Evolutionary conservation across 2,329 filamentous ascomycete genomes (phyloP), one percentile per base, ranked within the genome.

Genomic region (Catunica adiposa): DNA sequence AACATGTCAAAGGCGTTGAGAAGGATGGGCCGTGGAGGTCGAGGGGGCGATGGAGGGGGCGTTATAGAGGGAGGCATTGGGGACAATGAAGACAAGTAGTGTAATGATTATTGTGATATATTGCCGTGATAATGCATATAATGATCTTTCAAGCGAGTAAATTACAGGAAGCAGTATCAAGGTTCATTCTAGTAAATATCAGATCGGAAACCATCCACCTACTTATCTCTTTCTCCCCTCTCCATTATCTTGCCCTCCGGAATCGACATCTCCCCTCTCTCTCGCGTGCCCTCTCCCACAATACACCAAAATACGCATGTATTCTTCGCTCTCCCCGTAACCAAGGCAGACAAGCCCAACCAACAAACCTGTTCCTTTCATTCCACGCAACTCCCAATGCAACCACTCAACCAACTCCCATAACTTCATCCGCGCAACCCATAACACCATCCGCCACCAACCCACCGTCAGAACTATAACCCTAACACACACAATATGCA

Each of bases 1-100:
- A 72, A 78, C 78, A 82, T 82, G 58, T 82, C 79, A 60, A 83
- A 82, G 2, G 79, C 79, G 67, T 82, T 83, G 50, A 83, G 68
- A 4, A 82, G 63, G 14, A 82, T 80, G 23, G 11, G 52, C 17
- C 55, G 26, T 15, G 26, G 29, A 2, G 51, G 50, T 8, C 48
- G 55, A 11, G 51, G 37, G 31, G 14, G 26, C 7, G 2, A 20
- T 5, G 29, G 38, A 11, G 44, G 20, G n/a, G 11, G 22, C 17
- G 20, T 48, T 25, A 20, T 23, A 2, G 17, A 14, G 50, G 46
- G 46, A 5, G 8, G 46, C 2, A 25, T 26, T 3, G 31, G 20
- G 37, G 46, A 7, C 11, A n/a, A 3, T 37, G 7, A 37, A 37
- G 34, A 37, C n/a, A 7, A 44, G 40, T n/a, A 22, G 15, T 14